These are phyloP conservation scores for Cercospora brassicicola DNA, from an alignment of 2,329 filamentous ascomycete genomes.

Conservation along the genomic window DNA sequence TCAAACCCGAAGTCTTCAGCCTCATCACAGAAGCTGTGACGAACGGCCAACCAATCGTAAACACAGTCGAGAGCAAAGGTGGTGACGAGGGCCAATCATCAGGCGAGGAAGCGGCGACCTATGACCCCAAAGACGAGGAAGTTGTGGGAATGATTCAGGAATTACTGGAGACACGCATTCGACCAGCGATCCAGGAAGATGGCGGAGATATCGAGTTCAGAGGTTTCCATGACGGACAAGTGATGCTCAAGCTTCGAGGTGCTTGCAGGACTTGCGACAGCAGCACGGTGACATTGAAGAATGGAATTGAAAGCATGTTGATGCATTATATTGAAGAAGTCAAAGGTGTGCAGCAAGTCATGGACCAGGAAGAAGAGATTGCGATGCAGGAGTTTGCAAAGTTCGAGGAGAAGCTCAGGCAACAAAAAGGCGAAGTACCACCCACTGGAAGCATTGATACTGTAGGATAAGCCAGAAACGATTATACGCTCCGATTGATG, in stretches of 20 bases:
- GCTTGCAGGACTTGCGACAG: constrained; percentile 96
- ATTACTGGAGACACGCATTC: constrained; percentile 87
- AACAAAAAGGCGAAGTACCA: constrained; percentile 58
- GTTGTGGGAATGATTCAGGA: constrained; percentile 99
- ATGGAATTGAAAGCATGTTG: constrained; percentile 96
- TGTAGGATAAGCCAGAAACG: constrained; percentile 29
- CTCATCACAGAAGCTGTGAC: constrained; percentile 92
- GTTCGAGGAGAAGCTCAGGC: constrained; percentile 81
- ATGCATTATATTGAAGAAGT: constrained; percentile 92
- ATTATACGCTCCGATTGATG: not conserved
- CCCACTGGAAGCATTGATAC: constrained; percentile 57
- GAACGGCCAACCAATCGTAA: constrained; percentile 78
- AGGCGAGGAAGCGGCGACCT: constrained; percentile 70
- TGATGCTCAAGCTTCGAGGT: constrained; percentile 70
- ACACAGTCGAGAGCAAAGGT: constrained; percentile 61
- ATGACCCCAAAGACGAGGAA: constrained; percentile 88
- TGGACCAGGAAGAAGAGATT: constrained; percentile 90
- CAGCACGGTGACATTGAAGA: constrained; percentile 94
- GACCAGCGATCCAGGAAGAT: constrained; percentile 95
- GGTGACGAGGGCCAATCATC: constrained; percentile 50
- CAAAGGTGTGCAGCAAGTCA: constrained; percentile 82
- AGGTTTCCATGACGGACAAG: constrained; percentile 82
- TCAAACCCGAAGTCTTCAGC: constrained; percentile 93
- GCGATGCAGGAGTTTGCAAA: constrained; percentile 84
- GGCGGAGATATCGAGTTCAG: constrained; percentile 95